Conservation (phyloP, 1,139 yeast species). For the Pichia sp. region DNA sequence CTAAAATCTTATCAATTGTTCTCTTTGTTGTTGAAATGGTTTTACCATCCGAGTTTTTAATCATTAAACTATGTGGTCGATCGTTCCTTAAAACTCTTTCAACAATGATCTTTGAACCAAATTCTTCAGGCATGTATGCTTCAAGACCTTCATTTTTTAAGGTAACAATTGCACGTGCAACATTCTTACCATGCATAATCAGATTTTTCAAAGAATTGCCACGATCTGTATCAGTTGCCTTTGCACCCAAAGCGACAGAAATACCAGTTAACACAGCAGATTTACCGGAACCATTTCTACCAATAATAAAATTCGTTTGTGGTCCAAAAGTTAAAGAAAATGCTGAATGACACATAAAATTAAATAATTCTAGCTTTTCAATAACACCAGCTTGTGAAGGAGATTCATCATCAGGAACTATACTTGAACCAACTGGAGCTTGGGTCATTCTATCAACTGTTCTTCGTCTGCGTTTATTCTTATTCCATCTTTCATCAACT, state of each 20-base stretch:
- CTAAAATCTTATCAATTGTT: conserved; percentile 62
- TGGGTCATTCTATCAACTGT: conserved; percentile 24
- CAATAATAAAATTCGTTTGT: conserved; percentile 82
- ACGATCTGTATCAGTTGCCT: conserved; percentile 84
- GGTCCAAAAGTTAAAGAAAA: conserved; percentile 77
- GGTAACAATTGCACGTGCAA: conserved; percentile 55
- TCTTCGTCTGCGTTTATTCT: conserved; percentile 14
- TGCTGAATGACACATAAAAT: conserved; percentile 82
- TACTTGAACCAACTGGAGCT: conserved; percentile 10
- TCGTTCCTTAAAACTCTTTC: conserved; percentile 61
- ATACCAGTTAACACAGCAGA: conserved; percentile 90
- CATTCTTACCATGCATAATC: conserved; percentile 69
- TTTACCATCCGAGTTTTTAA: conserved; percentile 48
- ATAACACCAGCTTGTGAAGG: conserved; percentile 52
- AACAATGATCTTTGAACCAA: conserved; percentile 62
- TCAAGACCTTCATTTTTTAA: conserved; percentile 59
- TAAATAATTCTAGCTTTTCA: conserved; percentile 49
- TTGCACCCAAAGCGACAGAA: conserved; percentile 88
- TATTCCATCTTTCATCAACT: conserved; percentile 17
- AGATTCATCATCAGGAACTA: conserved; percentile 14
- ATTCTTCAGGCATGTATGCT: conserved; percentile 57
- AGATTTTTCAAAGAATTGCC: conserved; percentile 65
- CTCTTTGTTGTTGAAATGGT: conserved; percentile 54
- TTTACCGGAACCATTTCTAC: conserved; percentile 94
- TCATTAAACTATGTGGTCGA: conserved; percentile 44